phyloP scores from a whole-genome alignment of 306 rosid species.

The Sindora glabra region DNA sequence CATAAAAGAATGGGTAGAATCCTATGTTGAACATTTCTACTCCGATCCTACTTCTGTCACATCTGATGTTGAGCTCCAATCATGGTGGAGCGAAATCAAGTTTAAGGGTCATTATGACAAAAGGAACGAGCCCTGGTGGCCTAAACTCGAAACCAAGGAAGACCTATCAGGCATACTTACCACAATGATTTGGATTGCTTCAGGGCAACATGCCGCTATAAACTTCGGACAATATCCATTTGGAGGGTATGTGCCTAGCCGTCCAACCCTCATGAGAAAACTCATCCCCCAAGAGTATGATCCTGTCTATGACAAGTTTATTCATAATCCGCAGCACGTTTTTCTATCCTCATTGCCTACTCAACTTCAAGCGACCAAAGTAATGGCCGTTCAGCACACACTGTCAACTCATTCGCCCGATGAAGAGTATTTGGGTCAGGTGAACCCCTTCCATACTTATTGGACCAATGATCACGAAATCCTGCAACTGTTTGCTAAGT shows the following conservation, averaged over 20 bases:
- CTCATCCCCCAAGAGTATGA: constrained; percentile 71
- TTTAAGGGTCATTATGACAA: constrained; percentile 76
- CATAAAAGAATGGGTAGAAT: constrained; percentile 81
- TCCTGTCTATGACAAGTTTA: constrained; percentile 51
- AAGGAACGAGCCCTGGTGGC: constrained; percentile 90
- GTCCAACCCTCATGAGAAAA: constrained; percentile 81
- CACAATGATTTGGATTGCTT: constrained; percentile 81
- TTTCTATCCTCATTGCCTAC: constrained; percentile 89
- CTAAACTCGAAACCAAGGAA: constrained; percentile 60
- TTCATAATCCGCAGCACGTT: constrained; percentile 56
- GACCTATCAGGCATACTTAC: constrained; percentile 64
- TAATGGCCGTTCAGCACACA: constrained; percentile 98
- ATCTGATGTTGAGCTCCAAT: constrained; percentile 71
- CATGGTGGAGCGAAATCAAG: constrained; percentile 93
- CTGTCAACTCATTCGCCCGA: constrained; percentile 86
- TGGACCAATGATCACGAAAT: constrained; percentile 64
- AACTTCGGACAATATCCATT: constrained; percentile 97
- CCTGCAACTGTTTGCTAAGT: constrained; percentile 36
- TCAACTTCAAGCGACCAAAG: constrained; percentile 89
- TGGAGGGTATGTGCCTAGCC: constrained; percentile 91
- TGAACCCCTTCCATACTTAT: constrained; percentile 42
- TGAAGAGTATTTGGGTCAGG: constrained; percentile 93
- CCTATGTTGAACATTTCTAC: constrained; percentile 67
- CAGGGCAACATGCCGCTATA: constrained; percentile 92
- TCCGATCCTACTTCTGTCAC: constrained; percentile 46